Conservation (phyloP, 108 stramenopile species). For the Skeletonema marinoi region DNA sequence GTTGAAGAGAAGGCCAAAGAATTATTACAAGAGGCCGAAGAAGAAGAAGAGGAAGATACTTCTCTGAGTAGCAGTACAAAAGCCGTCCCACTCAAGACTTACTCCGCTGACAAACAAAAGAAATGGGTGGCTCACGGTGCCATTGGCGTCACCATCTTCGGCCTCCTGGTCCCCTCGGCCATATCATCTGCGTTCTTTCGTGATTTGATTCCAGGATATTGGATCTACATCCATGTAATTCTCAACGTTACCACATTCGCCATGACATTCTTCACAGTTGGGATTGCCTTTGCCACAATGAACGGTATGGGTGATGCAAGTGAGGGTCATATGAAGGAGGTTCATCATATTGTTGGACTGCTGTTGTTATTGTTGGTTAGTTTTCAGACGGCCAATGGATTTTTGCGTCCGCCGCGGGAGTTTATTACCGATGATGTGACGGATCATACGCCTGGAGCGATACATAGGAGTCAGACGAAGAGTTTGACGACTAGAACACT, state of each 20-base stretch:
- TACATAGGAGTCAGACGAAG: slow-evolving; percentile 4
- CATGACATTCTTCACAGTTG: slow-evolving; percentile 35
- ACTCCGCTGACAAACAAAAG: background rate
- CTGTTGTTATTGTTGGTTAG: slow-evolving; percentile 31
- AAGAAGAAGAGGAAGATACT: background rate
- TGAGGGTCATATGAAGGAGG: slow-evolving; percentile 52
- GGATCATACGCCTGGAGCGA: background rate
- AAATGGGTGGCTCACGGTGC: slow-evolving; percentile 53
- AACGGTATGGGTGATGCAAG: slow-evolving; percentile 19
- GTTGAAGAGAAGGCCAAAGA: background rate
- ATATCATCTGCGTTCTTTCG: slow-evolving; percentile 61
- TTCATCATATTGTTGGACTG: slow-evolving; percentile 59
- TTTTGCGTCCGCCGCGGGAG: slow-evolving; percentile 55
- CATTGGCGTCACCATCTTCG: slow-evolving; percentile 48
- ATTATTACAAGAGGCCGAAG: background rate
- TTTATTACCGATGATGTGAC: slow-evolving; percentile 12
- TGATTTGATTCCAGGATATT: slow-evolving; percentile 47
- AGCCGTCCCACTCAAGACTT: background rate
- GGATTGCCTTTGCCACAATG: slow-evolving; percentile 26
- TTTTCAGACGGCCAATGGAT: slow-evolving; percentile 58
- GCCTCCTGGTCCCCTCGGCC: slow-evolving; percentile 48
- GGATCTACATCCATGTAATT: slow-evolving; percentile 72
- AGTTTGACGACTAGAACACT: slow-evolving; percentile 34
- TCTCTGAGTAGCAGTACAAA: background rate
- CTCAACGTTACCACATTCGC: slow-evolving; percentile 51